Base-by-base conservation (phyloP, 225 moss, liverwort and hornwort genomes). In the Marchantia paleacea region DNA sequence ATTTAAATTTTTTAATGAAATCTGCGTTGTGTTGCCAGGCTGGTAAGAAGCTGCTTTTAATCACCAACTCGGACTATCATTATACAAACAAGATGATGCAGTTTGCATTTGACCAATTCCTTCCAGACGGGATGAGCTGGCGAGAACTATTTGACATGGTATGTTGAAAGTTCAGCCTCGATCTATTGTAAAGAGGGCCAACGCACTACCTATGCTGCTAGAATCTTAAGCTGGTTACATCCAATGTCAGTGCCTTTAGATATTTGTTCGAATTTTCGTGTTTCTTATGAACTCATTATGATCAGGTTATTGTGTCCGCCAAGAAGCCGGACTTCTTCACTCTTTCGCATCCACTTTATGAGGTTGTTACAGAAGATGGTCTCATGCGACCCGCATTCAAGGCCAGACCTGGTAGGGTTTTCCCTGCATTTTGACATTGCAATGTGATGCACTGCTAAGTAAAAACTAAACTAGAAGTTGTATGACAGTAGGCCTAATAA, bases 1-100 rank as follows among this genome's bases (percentile, higher is more conserved):
- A 29, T 8, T 26, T 10, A 31, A 25, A 9, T 24, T 26, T 24
- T 76, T 18, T 30, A 24, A 19, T 52, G 20, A 72, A 72, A 55
- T 13, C 30, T 76, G 20, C 30, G 19, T 29, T 65, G 26, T 82
- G 26, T 51, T 6, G 75, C 61, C 89, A 95, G 94, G 94, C 94
- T 83, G 94, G 93, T 49, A 95, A 95, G 86, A 87, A 91, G 81
- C 82, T 95, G 63, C 85, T 95, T 83, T 87, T 95, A 69, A 93
- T 95, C 55, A 95, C 94, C 77, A 95, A 95, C 79, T 95, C 94
- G 10, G 94, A 95, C 72, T 95, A 95, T 85, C 91, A 87, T 64
- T 95, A 95, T 68, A 95, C 94, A 77, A 93, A 95, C 80, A 91
- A 89, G 82, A 91, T 95, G 94, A 95, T 95, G 94, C 89, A 93